phyloP scores from a whole-genome alignment of 768 basidiomycete genomes.

The Trametes elegans region DNA sequence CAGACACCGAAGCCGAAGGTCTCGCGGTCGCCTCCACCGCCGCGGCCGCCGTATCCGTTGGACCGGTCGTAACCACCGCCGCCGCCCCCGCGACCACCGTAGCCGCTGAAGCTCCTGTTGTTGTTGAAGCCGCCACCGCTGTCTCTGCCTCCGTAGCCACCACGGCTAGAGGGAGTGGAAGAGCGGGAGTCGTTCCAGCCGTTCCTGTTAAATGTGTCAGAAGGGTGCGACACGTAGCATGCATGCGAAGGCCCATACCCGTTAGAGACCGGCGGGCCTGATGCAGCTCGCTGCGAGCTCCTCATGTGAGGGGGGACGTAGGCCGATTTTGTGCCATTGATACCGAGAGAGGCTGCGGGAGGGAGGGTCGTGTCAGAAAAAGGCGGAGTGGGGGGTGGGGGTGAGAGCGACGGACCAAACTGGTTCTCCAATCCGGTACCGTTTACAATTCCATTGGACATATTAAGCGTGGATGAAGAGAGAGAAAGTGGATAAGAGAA shows the following conservation, averaged over 20 bases:
- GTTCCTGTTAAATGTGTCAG: conserved; percentile 41
- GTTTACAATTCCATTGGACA: conserved; percentile 92
- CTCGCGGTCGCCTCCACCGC: conserved; percentile 43
- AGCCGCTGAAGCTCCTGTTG: conserved; percentile 39
- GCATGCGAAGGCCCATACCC: conserved; percentile 43
- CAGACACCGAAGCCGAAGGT: conserved; percentile 69
- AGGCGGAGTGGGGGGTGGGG: background rate
- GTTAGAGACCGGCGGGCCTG: conserved; percentile 43
- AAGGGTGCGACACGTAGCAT: conserved; percentile 20
- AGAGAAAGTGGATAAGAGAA: conserved; percentile 31
- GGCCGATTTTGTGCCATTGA: conserved; percentile 67
- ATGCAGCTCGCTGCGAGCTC: conserved; percentile 81
- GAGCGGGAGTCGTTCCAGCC: conserved; percentile 75
- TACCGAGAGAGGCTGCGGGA: conserved; percentile 65
- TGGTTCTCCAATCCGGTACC: conserved; percentile 70
- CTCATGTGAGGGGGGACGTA: conserved; percentile 91
- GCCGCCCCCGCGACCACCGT: conserved; percentile 38
- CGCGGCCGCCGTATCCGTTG: conserved; percentile 26
- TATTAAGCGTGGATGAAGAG: conserved; percentile 47
- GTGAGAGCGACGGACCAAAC: conserved; percentile 53
- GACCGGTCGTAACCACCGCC: conserved; percentile 37
- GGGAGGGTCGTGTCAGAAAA: conserved; percentile 3
- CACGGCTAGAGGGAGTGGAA: conserved; percentile 53
- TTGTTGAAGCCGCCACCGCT: conserved; percentile 41
- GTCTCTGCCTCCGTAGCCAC: too few relatives aligned